Conservation (phyloP, 306 rosid species). For the Argentina anserina region DNA sequence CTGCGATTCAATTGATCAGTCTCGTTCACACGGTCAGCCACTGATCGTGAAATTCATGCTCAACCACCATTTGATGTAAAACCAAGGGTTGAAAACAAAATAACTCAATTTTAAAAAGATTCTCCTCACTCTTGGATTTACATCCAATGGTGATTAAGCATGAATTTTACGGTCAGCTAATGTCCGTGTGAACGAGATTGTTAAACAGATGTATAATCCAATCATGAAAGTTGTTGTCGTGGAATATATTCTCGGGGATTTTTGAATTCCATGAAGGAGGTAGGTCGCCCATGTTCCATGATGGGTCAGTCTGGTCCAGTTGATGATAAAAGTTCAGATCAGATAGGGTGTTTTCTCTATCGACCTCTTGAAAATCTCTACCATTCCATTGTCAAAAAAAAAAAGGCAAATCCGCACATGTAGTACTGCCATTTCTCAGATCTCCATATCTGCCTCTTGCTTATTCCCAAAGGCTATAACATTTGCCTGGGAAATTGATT, state of each 20-base stretch:
- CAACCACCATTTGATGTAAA: no score
- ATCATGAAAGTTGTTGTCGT: slow-evolving; percentile 13
- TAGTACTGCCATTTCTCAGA: slow-evolving; percentile 26
- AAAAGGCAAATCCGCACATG: slow-evolving; percentile 18
- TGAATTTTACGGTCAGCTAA: no score
- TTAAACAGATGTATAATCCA: no score
- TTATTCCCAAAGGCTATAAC: slow-evolving; percentile 17
- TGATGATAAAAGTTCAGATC: not conserved
- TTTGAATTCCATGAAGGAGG: slow-evolving; percentile 30
- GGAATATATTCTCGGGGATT: slow-evolving; percentile 36
- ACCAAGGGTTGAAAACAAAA: no score
- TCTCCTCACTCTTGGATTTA: no score
- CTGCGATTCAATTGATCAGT: not conserved
- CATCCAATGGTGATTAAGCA: no score
- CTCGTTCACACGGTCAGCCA: no score
- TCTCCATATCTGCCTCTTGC: slow-evolving; percentile 6
- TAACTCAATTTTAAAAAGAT: no score
- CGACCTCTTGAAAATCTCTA: slow-evolving; percentile 16
- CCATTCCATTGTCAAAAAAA: not conserved
- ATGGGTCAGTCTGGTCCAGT: slow-evolving; percentile 15
- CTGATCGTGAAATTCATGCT: no score
- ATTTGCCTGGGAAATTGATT: slow-evolving; percentile 5
- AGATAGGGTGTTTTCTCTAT: not conserved
- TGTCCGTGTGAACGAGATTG: no score
- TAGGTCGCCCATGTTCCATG: slow-evolving; percentile 29